Evolutionary conservation across 2,329 filamentous ascomycete genomes (phyloP).

Genomic region (Clarireedia hainanense): DNA sequence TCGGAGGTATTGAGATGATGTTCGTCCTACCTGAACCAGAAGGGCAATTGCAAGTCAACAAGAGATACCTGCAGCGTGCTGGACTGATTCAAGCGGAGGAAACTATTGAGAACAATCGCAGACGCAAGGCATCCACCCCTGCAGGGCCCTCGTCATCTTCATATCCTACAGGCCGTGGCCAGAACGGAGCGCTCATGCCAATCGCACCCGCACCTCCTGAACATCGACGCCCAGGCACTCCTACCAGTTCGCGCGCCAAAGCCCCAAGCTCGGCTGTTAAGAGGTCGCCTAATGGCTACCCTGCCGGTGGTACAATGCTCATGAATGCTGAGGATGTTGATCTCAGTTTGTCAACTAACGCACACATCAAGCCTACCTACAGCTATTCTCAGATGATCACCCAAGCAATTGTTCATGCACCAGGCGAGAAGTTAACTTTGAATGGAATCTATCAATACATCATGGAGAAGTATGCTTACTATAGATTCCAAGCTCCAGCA

Average conservation of each 20-base stretch:
- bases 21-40: conserved; percentile 82
- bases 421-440: conserved; percentile 82
- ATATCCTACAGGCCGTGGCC: conserved; percentile 7
- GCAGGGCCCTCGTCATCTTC: background rate
- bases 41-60: conserved; percentile 58
- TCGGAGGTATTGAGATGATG: conserved; percentile 94
- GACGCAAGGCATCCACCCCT: background rate
- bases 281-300: conserved; percentile 23
- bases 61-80: conserved; percentile 61
- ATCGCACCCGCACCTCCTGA: conserved; percentile 54
- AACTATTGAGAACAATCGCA: conserved; percentile 5
- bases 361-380: conserved; percentile 89
- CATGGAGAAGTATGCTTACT: conserved; percentile 85
- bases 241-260: conserved; percentile 27
- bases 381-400: conserved; percentile 97
- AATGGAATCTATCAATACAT: conserved; percentile 94
- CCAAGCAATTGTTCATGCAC: conserved; percentile 82
- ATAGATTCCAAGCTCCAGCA: conserved; percentile 63
- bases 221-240: conserved; percentile 53
- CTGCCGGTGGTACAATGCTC: conserved; percentile 34
- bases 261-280: conserved; percentile 16
- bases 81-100: conserved; percentile 36
- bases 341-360: conserved; percentile 73
- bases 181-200: conserved; percentile 33
- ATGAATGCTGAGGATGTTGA: conserved; percentile 54